phyloP scores from a whole-genome alignment of 768 basidiomycete species.

The Lactarius akahatsu region DNA sequence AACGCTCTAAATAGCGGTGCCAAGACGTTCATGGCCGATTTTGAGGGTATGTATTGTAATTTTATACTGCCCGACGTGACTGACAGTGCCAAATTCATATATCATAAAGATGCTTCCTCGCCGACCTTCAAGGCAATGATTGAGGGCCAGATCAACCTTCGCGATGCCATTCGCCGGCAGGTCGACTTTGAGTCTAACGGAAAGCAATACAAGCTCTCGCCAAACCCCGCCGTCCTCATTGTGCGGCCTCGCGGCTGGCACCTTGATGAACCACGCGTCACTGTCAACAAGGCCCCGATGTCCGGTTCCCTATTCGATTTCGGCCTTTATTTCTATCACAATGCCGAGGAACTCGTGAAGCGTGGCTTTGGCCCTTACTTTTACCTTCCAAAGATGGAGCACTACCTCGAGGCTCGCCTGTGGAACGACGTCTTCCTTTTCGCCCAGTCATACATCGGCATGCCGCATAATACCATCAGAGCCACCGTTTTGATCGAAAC shows the following conservation, averaged over 20 bases:
- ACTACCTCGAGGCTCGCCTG: slow-evolving; percentile 91
- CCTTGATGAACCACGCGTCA: slow-evolving; percentile 89
- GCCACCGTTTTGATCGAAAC: slow-evolving; percentile 97
- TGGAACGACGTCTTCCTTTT: slow-evolving; percentile 99
- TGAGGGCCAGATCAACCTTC: slow-evolving; percentile 90
- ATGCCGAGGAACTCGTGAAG: slow-evolving; percentile 86
- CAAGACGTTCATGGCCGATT: slow-evolving; percentile 99
- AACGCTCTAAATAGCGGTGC: slow-evolving; percentile 94
- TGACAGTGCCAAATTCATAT: slow-evolving; percentile 19
- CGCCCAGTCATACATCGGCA: slow-evolving; percentile 84
- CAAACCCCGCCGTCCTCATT: slow-evolving; percentile 86
- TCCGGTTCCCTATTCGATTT: slow-evolving; percentile 97
- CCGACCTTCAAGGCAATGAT: slow-evolving; percentile 94
- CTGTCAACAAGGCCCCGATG: slow-evolving; percentile 83
- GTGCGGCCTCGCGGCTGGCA: slow-evolving; percentile 99
- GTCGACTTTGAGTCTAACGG: slow-evolving; percentile 88
- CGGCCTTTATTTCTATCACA: slow-evolving; percentile 96
- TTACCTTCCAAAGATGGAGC: slow-evolving; percentile 99
- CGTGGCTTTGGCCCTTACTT: slow-evolving; percentile 92
- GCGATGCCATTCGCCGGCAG: slow-evolving; percentile 84
- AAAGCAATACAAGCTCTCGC: slow-evolving; percentile 87
- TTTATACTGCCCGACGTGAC: slow-evolving; percentile 10
- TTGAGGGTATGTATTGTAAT: slow-evolving; percentile 69
- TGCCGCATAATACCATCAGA: slow-evolving; percentile 85
- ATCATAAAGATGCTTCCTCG: slow-evolving; percentile 79